Base-by-base conservation (phyloP, 768 basidiomycete species). In the Amylocystis lapponica region DNA sequence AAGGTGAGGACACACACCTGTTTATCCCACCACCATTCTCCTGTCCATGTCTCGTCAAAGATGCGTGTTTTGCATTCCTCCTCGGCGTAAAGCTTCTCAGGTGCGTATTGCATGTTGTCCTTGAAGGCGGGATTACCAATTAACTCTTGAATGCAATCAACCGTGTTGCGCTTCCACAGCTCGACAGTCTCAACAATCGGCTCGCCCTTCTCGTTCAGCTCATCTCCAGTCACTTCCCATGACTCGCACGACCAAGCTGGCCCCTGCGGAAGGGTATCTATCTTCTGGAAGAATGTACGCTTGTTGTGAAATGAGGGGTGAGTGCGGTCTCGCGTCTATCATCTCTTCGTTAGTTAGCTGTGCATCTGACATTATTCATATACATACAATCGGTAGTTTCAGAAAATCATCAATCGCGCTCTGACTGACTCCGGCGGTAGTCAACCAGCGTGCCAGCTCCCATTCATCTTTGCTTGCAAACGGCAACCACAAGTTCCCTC, bases 11-110 rank as follows among this genome's bases (percentile, higher is more conserved):
- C 13, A 17, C 64, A 31, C 43, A 75, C 74, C 60, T 77, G 74
- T 1, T 61, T 66, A 4, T 43, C 37, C 69, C 69, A 72, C 75
- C 74, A 76, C 75, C n/a, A n/a, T n/a, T n/a, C n/a, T n/a, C n/a
- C 74, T 76, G 35, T 66, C 39, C 70, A 60, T 66, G 74, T 68
- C 37, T 76, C 68, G 39, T 46, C 39, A 43, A 59, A 71, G 1
- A 70, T 19, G 0, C 62, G 48, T 2, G 45, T 38, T 3, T 34
- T 59, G 11, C 56, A 27, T 3, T 56, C 54, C 0, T 23, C 39
- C 41, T 68, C 64, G 0, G 45, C 32, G 40, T 62, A 72, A 30
- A 67, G 62, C 5, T 52, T 47, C 39, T 70, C 66, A 0, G 70
- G 71, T n/a, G 49, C 48, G 42, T 66, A 60, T 1, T 51, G 38